Percentiles rank a stretch among this genome's conserved stretches.
These are phyloP conservation scores for Shiraia sp. DNA, from an alignment of 2,329 filamentous ascomycete genomes.

Conservation along the genomic window DNA sequence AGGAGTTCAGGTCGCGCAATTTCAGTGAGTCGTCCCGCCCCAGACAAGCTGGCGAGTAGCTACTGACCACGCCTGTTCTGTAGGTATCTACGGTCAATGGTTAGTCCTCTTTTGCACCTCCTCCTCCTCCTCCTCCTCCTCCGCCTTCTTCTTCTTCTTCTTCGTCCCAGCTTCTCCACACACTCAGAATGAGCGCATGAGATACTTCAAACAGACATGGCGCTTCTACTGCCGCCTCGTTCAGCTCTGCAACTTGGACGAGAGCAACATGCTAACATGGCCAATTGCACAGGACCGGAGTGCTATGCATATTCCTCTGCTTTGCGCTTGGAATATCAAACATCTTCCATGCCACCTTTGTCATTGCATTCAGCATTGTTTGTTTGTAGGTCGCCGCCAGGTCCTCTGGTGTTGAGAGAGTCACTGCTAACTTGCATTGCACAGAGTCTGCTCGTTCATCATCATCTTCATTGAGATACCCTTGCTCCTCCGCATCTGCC, in stretches of 20 bases:
- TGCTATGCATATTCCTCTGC: constrained; percentile 66
- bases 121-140: neutral
- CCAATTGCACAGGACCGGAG: constrained; percentile 52
- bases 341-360: constrained; percentile 63
- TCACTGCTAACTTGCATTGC: constrained; percentile 2
- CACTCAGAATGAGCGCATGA: too few species aligned
- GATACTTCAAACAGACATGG: too few species aligned
- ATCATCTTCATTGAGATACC: constrained; percentile 72
- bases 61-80: constrained; percentile 38
- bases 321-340: constrained; percentile 71
- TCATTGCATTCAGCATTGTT: constrained; percentile 62
- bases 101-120: constrained; percentile 45
- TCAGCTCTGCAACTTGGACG: too few species aligned
- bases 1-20: constrained; percentile 67
- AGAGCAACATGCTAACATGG: too few species aligned
- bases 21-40: constrained; percentile 58
- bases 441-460: constrained; percentile 53
- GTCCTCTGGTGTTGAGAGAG: neutral
- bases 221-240: too few species aligned
- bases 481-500: constrained; percentile 94
- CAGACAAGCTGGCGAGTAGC: constrained; percentile 12
- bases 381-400: constrained; percentile 48
- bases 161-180: too few species aligned
- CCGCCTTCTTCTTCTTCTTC: too few species aligned
- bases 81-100: constrained; percentile 73